Base-by-base conservation (phyloP, 306 rosid species). In the Cucurbita pepo region DNA sequence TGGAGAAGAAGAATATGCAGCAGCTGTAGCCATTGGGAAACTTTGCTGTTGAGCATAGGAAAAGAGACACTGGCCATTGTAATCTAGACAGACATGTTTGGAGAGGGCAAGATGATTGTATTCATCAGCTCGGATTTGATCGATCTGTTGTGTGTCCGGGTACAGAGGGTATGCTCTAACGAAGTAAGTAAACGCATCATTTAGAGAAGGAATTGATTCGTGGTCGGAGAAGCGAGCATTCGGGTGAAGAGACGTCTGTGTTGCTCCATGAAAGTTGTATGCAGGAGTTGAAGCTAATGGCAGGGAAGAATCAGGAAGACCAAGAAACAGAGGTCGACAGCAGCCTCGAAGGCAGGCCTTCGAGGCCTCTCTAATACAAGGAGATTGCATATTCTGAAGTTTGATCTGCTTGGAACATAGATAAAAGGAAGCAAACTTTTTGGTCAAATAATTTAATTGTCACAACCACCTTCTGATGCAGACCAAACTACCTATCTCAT, bases 11-110 rank as follows among this genome's bases (percentile, higher is more conserved):
- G 90, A 73, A 0, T 90, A 80, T 45, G 83, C 34, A 48, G 82
- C 47, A 47, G 51, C 8, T 19, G 80, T 53, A 71, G 69, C 19
- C 44, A 61, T 15, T 41, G 80, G 77, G 15, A 58, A 61, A 21
- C 66, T 79, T 37, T 74, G 85, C 11, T 67, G 79, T 72, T 86
- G 92, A 73, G 82, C 63, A 34, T 75, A 82, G 21, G 98, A 93
- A 85, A 93, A 93, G 72, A 93, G 96, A 66, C 98, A 89, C 72
- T 71, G 79, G 1, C 96, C 98, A 9, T 79, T 72, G 67, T 93
- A 90, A 79, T 93, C 98, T 19, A 93, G 86, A 75, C 96, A 83
- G n/a, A 72, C 77, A 19, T 81, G 89, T 71, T 82, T 93, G 77
- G 86, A 82, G 86, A 71, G 64, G 48, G 80, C 79, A 65, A 90